Base-by-base conservation (phyloP, 768 basidiomycete genomes). In the Pulveroboletus sp. region DNA sequence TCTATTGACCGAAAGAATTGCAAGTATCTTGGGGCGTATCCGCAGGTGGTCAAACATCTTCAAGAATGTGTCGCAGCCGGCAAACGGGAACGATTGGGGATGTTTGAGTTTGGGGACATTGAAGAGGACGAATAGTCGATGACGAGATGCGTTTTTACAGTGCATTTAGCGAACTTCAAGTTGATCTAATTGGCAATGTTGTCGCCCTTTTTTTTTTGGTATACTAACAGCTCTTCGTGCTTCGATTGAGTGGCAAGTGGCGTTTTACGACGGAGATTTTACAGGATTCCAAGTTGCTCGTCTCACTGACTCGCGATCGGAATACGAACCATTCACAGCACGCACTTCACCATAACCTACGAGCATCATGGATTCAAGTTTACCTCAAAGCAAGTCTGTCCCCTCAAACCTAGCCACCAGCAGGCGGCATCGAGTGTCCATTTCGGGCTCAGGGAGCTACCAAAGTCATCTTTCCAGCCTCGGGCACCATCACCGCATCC, bases 81-180 rank as follows among this genome's bases (percentile, higher is more conserved):
- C 11, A 92, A 91, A 69, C 74, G 78, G 44, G 83, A 83, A 48
- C 80, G 91, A 12, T 68, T 76, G 45, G 90, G 91, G 31, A 90
- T 91, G 80, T 94, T 89, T 61, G 91, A 94, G 70, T 87, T 89
- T 62, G 91, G 91, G n/a, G 90, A 93, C 65, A 76, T 92, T 12
- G 89, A 90, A 55, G 90, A 92, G 63, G 90, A 92, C 48, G 90
- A 91, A 48, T 86, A 91, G 50, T 66, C 61, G 50, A 42, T 40
- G 40, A 33, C 9, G 45, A n/a, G n/a, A n/a, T n/a, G 49, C 49
- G 55, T 61, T 42, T 47, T 55, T 47, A 43, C 40, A 36, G 52
- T 53, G 45, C 55, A 51, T 52, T 40, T 54, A 50, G 44, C 43
- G 37, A 27, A 35, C 14, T 43, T n/a, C n/a, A n/a, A n/a, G n/a